Base-by-base conservation (phyloP, 768 basidiomycete genomes). In the Cystofilobasidium macerans region DNA sequence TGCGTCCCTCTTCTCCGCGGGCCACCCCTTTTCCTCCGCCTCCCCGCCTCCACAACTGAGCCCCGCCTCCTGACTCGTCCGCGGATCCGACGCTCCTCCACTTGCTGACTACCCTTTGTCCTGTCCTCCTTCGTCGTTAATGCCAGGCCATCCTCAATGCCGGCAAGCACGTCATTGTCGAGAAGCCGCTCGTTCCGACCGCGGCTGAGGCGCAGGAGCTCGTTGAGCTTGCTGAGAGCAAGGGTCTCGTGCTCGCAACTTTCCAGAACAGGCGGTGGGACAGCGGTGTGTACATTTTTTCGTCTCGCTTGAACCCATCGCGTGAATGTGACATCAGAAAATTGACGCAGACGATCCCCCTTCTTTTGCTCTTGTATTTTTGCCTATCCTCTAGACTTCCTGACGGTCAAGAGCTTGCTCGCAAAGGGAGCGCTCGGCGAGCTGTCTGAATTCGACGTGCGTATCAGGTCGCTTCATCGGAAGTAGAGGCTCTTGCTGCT, bases 151-250 rank as follows among this genome's bases (percentile, higher is more conserved):
- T 47, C 54, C 65, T 66, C 36, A 16, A 32, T 33, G 57, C 65
- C 36, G 58, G 58, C 33, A 60, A 61, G 42, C 43, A 60, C 35
- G 45, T 30, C 38, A 82, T 89, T 45, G 84, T 89, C 42, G 88
- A 89, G 72, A 89, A 89, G 73, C 88, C 88, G 5, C 80, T 88
- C 22, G 83, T 85, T 3, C 79, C 86, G 3, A 84, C 82, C 1
- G 77, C 76, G 1, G 74, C 76, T 20, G 80, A 88, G 71, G 86
- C 86, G 5, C 76, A 73, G 61, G 83, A 85, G 68, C 82, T 89
- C 33, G 81, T 80, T 18, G 74, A 74, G 16, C 76, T 88, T 48
- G 86, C 87, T 3, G 79, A 77, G 67, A 73, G 79, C 14, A 85
- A 85, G 71, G 78, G 79, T 22, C 78, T 85, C 32, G 79, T 88